Percentiles rank a stretch among this genome's conserved stretches.
These are phyloP conservation scores for Epichloe sylvatica DNA, from an alignment of 2,329 filamentous ascomycete genomes.

Conservation along the genomic window DNA sequence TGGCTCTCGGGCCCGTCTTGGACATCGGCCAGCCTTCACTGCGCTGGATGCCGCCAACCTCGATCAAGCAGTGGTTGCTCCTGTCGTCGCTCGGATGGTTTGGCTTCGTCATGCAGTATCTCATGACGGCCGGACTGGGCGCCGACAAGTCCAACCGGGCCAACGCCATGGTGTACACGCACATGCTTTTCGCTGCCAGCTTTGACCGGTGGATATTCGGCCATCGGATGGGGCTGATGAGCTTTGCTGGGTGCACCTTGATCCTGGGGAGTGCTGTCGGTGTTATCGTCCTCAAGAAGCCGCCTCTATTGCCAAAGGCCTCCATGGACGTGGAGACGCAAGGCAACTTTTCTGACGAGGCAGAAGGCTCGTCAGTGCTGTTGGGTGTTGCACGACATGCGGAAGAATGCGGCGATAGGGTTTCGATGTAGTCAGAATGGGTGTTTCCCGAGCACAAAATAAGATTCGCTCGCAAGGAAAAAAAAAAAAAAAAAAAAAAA, in stretches of 20 bases:
- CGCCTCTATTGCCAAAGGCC: constrained; percentile 15
- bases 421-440: too few relatives aligned
- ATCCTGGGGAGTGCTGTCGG: constrained; percentile 41
- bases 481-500: too few relatives aligned
- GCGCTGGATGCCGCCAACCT: constrained; percentile 27
- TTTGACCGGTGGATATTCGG: constrained; percentile 41
- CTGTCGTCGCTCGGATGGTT: constrained; percentile 54
- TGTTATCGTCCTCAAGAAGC: constrained; percentile 31
- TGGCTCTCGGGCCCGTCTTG: constrained; percentile 37
- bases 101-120: constrained; percentile 74
- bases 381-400: constrained; percentile 16
- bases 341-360: constrained; percentile 15
- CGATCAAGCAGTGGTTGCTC: constrained; percentile 47
- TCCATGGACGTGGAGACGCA: constrained; percentile 22
- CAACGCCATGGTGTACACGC: constrained; percentile 44
- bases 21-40: constrained; percentile 32
- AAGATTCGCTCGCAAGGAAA: too few relatives aligned
- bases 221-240: constrained; percentile 34
- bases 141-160: constrained; percentile 52
- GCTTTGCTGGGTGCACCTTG: constrained; percentile 35
- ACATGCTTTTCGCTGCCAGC: constrained; percentile 40
- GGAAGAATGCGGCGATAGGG: constrained; percentile 7
- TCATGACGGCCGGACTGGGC: constrained; percentile 64
- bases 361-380: constrained; percentile 29
- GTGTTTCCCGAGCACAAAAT: too few relatives aligned